Evolutionary conservation across 106 monocot species (phyloP).

Genomic region (Gastrodia elata): DNA sequence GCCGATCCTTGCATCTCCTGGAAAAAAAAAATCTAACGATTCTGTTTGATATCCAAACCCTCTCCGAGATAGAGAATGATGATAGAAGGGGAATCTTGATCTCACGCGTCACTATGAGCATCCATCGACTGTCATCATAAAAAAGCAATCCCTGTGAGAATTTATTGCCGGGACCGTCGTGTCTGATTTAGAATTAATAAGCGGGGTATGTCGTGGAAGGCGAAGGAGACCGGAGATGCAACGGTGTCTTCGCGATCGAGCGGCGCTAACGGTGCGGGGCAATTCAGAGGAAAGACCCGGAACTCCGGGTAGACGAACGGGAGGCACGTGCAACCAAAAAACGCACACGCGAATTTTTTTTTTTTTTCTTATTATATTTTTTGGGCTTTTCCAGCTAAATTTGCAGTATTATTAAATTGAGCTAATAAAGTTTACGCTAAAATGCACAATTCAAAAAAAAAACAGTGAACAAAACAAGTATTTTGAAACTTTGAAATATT

Average conservation of each 20-base stretch:
- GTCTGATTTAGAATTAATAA: not conserved
- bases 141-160: not conserved
- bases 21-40: not conserved
- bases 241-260: not conserved
- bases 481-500: no score
- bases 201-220: not conserved
- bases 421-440: no score
- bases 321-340: no score
- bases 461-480: no score
- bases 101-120: not conserved
- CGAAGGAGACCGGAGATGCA: not conserved
- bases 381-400: no score
- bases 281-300: not conserved
- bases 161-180: not conserved
- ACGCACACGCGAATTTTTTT: no score
- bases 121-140: not conserved
- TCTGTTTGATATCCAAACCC: not conserved
- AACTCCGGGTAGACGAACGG: no score
- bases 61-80: not conserved
- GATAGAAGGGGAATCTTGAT: not conserved
- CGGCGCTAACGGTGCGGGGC: no score
- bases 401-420: no score
- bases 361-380: no score
- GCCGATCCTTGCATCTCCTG: not conserved
- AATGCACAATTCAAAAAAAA: no score